These are phyloP conservation scores for Ophiocytium majus DNA, from an alignment of 352 stramenopile genomes.

Conservation along the genomic window DNA sequence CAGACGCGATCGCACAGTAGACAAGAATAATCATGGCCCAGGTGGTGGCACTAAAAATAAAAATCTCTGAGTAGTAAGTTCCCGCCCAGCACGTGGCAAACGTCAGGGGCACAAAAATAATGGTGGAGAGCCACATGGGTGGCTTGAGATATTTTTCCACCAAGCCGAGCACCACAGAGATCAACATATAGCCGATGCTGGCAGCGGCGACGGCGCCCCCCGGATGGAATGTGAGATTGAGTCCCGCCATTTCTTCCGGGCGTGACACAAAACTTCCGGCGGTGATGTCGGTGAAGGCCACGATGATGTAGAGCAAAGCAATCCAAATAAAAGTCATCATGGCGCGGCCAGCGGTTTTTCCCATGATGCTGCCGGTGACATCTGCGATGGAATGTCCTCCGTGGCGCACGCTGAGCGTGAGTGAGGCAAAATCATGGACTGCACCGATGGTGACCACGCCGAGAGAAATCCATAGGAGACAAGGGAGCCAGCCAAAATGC, in stretches of 20 bases:
- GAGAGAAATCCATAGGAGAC: neutral
- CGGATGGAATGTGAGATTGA: neutral
- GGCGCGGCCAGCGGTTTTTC: neutral
- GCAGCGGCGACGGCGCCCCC: neutral
- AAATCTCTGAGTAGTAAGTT: neutral
- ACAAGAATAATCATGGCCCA: constrained; percentile 3
- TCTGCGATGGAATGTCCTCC: neutral
- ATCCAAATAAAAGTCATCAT: constrained; percentile 6
- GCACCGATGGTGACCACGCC: neutral
- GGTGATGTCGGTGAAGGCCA: constrained; percentile 11
- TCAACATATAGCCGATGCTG: neutral
- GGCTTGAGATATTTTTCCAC: constrained; percentile 5
- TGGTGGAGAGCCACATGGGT: neutral
- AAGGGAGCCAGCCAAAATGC: constrained; percentile 8
- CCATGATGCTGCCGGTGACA: neutral
- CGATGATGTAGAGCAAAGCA: constrained; percentile 4
- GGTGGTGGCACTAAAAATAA: neutral
- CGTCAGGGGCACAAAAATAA: neutral
- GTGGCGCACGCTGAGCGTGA: neutral
- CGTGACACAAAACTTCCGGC: neutral
- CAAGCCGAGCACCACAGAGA: neutral
- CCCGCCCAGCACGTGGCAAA: neutral
- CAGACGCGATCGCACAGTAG: neutral
- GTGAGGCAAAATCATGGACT: neutral
- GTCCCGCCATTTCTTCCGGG: neutral